Conservation (phyloP, 805 yeast species). For the Maudiozyma barnettii region DNA sequence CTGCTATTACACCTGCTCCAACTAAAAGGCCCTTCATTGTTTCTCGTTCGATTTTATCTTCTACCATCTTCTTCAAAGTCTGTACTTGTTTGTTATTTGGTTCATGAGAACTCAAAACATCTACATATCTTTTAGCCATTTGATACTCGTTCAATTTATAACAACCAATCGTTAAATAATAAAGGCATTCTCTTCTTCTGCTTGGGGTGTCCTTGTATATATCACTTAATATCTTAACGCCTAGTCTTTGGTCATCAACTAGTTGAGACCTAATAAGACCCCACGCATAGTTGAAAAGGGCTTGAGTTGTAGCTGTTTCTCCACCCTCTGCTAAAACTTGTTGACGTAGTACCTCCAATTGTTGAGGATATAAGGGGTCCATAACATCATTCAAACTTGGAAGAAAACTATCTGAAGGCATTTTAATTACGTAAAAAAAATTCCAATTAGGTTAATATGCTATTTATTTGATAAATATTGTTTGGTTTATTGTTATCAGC, state of each 20-base stretch:
- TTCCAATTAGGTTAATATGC: no score
- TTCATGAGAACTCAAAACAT: conserved; percentile 64
- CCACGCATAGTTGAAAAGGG: conserved; percentile 94
- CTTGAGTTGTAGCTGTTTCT: conserved; percentile 70
- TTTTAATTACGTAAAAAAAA: neutral
- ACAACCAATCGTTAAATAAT: conserved; percentile 79
- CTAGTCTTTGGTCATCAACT: conserved; percentile 60
- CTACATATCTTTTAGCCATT: conserved; percentile 79
- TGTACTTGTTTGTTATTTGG: conserved; percentile 77
- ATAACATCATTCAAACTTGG: conserved; percentile 27
- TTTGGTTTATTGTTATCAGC: no score
- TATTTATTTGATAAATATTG: no score
- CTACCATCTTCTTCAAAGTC: conserved; percentile 64
- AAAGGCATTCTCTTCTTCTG: conserved; percentile 81
- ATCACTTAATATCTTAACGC: conserved; percentile 63
- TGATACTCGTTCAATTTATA: conserved; percentile 80
- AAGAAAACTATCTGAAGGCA: conserved; percentile 13
- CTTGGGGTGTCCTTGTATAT: conserved; percentile 67
- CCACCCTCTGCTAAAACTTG: conserved; percentile 70
- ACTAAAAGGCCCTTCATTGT: conserved; percentile 84
- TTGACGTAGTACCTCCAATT: conserved; percentile 61
- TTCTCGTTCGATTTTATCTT: conserved; percentile 75
- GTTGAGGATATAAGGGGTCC: conserved; percentile 55
- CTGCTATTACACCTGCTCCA: conserved; percentile 76
- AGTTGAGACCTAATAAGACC: conserved; percentile 70